A percentile compares a stretch with the other conserved stretches of the same genome.
Conservation (phyloP, 768 basidiomycete species). For the Termitomyces sp. region DNA sequence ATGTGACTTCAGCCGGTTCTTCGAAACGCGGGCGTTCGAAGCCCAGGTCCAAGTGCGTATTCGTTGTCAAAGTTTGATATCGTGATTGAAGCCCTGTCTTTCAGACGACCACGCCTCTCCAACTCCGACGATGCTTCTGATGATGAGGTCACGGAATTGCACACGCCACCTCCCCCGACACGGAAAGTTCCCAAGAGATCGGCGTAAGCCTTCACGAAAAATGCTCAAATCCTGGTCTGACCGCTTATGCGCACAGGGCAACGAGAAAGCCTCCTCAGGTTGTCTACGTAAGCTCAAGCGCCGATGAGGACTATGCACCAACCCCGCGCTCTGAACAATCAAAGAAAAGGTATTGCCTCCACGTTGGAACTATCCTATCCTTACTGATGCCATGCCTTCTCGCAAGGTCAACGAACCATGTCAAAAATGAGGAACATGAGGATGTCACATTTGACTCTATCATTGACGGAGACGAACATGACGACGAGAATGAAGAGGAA, state of each 20-base stretch:
- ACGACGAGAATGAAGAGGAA: constrained; percentile 45
- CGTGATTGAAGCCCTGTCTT: not conserved
- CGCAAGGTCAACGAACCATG: constrained; percentile 16
- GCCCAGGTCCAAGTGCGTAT: constrained; percentile 39
- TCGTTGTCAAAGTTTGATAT: not conserved
- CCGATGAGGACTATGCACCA: constrained; percentile 30
- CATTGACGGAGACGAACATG: constrained; percentile 44
- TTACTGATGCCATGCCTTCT: constrained; percentile 13
- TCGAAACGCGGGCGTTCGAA: constrained; percentile 29
- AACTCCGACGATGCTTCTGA: constrained; percentile 45
- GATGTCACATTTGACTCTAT: constrained; percentile 42
- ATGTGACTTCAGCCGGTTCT: constrained; percentile 31
- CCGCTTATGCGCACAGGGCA: constrained; percentile 26
- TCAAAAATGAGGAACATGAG: constrained; percentile 38
- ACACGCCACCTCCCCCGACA: constrained; percentile 36
- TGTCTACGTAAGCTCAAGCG: constrained; percentile 35
- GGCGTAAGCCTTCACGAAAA: constrained; percentile 40
- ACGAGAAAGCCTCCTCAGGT: constrained; percentile 33
- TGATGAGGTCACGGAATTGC: constrained; percentile 30
- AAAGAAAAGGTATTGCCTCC: constrained; percentile 13
- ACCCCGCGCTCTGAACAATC: constrained; percentile 15
- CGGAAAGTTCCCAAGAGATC: constrained; percentile 54
- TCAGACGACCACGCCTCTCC: constrained; percentile 56
- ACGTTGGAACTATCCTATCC: constrained; percentile 3
- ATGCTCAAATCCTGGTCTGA: not conserved